Base-by-base conservation (phyloP, 305 asterid genomes). In the Salvia sclarea region DNA sequence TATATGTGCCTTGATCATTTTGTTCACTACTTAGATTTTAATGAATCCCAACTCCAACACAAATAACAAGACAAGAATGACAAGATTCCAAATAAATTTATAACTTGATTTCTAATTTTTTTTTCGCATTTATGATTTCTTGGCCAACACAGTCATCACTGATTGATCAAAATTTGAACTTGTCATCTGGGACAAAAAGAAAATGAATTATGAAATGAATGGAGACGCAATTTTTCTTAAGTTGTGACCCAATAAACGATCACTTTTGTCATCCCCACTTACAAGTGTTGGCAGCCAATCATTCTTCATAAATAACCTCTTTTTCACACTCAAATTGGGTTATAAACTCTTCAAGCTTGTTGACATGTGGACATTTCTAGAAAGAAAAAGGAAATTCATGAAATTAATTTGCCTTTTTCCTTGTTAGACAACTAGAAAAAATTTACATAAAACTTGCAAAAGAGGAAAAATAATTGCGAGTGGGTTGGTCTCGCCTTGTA, bases 221-320 rank as follows among this genome's bases (percentile, higher is more conserved):
- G 7, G 14, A 71, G 74, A 52, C 77, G n/a, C 70, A 56, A 30
- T 16, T 37, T 20, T 43, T 40, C 44, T 22, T 24, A 16, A 65
- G 52, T 65, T 56, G 1, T 54, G 45, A 28, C 56, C 71, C 72
- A 57, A 73, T 28, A 59, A 73, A 50, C 54, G 41, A 58, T 13
- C 38, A 49, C 53, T 73, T 66, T 18, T 28, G 44, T 7, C 68
- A 47, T 21, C 79, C 79, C 79, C 77, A 70, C 70, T 70, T 58
- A 22, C 61, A 44, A 70, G 66, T 64, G 76, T 75, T 60, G 47
- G 47, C 70, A 24, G 24, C 67, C 79, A 61, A 58, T 68, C 70
- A 74, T 52, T 28, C 69, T 49, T 49, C 55, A 47, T 12, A n/a
- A 33, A 24, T 48, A 37, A 44, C 12, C 1, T 67, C 24, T 24